phyloP scores from a whole-genome alignment of 148 eudicot species.

The Fagopyrum esculentum region DNA sequence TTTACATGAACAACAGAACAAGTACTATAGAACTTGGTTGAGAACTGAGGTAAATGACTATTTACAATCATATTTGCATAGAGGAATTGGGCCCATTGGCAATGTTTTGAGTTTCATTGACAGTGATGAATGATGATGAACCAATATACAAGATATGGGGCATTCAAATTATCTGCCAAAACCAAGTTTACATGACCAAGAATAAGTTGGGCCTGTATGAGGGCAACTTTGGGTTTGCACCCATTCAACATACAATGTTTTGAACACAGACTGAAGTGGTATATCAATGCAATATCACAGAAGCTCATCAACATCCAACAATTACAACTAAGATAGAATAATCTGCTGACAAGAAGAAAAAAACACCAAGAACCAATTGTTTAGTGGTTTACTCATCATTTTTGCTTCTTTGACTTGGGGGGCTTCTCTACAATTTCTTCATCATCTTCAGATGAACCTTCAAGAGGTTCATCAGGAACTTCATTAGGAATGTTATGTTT shows the following conservation, averaged over 20 bases:
- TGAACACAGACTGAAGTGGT: not conserved
- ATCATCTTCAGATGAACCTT: constrained; percentile 50
- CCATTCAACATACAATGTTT: not conserved
- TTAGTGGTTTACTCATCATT: constrained; percentile 19
- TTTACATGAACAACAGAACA: not conserved
- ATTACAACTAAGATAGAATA: not conserved
- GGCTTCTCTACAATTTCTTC: constrained; percentile 45
- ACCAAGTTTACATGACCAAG: not conserved
- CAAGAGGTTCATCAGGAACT: constrained; percentile 85
- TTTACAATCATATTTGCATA: not conserved
- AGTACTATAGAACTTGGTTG: not conserved
- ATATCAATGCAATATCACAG: no score
- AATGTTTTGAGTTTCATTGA: not conserved
- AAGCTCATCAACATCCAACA: not conserved
- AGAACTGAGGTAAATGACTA: not conserved
- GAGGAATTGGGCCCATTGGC: not conserved
- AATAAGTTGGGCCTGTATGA: not conserved
- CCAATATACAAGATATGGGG: not conserved
- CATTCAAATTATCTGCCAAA: not conserved
- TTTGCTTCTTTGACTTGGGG: constrained; percentile 58
- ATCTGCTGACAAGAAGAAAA: not conserved
- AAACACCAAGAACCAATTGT: not conserved
- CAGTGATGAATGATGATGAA: not conserved
- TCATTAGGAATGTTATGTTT: constrained; percentile 78
- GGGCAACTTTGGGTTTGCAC: not conserved